Percentiles rank a stretch among this genome's conserved stretches.
Evolutionary conservation across 371 early-diverging fungal genomes (phyloP).

Genomic region (Saksenaea oblongispora): DNA sequence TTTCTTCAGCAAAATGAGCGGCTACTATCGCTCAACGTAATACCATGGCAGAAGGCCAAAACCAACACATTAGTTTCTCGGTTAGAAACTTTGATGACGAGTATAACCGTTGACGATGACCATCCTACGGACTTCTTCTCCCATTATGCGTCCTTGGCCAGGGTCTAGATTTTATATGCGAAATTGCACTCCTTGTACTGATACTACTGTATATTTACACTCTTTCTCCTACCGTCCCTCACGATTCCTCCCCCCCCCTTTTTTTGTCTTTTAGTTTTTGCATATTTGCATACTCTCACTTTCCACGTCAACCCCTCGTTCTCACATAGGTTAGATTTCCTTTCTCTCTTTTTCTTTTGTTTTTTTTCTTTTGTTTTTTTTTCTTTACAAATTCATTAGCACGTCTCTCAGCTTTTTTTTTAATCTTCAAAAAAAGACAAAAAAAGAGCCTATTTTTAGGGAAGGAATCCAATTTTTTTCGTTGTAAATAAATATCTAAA

Average conservation of each 20-base stretch:
- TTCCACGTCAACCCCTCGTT: background rate
- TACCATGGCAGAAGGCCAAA: conserved; percentile 26
- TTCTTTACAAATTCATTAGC: background rate
- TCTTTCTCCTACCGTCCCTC: background rate
- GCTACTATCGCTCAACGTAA: conserved; percentile 28
- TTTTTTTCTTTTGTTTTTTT: no score
- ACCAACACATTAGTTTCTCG: background rate
- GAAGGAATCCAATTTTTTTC: background rate
- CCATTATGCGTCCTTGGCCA: background rate
- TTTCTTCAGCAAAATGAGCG: conserved; percentile 28
- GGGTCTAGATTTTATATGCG: background rate
- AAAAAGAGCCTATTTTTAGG: background rate
- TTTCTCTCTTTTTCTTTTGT: no score
- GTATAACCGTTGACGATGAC: conserved; percentile 7
- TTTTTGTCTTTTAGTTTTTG: background rate
- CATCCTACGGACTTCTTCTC: background rate
- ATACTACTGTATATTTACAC: background rate
- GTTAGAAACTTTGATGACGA: conserved; percentile 8
- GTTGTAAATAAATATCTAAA: background rate
- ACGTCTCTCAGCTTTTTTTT: background rate
- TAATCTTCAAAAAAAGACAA: background rate
- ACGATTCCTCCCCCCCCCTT: background rate
- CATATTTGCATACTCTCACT: background rate
- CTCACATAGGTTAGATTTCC: background rate
- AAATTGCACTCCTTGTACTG: conserved; percentile 1